Evolutionary conservation across 306 rosid species (phyloP).

Genomic region (Rosa multiflora): DNA sequence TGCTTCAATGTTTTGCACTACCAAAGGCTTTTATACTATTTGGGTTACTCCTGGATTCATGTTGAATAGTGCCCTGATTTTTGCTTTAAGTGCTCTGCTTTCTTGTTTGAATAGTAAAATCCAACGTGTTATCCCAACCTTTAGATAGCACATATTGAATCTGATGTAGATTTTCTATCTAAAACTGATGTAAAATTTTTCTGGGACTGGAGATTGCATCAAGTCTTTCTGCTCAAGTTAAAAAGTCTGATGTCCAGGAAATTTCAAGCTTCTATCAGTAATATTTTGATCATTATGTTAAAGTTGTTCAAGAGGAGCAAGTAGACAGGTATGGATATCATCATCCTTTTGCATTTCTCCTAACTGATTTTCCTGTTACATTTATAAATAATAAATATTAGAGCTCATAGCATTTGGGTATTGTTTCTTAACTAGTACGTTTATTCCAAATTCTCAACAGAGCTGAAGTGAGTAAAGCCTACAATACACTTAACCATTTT

Average conservation of each 20-base stretch:
- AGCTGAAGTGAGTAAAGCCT: slow-evolving; percentile 89
- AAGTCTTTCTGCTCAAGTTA: slow-evolving; percentile 65
- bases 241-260: slow-evolving; percentile 92
- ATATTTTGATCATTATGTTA: slow-evolving; percentile 78
- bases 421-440: not conserved
- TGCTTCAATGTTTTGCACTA: too few relatives aligned
- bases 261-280: slow-evolving; percentile 86
- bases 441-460: slow-evolving; percentile 41
- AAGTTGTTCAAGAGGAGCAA: too few relatives aligned
- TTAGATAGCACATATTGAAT: not conserved
- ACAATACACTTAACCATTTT: slow-evolving; percentile 82
- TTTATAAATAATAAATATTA: not conserved
- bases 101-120: not conserved
- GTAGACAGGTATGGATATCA: slow-evolving; percentile 66
- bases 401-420: not conserved
- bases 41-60: too few relatives aligned
- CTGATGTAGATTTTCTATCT: not conserved
- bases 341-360: not conserved
- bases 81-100: not conserved
- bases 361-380: too few relatives aligned
- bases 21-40: too few relatives aligned
- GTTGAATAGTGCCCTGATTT: not conserved
- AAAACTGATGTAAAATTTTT: not conserved
- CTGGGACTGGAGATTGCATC: slow-evolving; percentile 67
- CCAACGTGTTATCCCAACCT: not conserved